Base-by-base conservation (phyloP, 139 green algal genomes). In the Closterium sp. region DNA sequence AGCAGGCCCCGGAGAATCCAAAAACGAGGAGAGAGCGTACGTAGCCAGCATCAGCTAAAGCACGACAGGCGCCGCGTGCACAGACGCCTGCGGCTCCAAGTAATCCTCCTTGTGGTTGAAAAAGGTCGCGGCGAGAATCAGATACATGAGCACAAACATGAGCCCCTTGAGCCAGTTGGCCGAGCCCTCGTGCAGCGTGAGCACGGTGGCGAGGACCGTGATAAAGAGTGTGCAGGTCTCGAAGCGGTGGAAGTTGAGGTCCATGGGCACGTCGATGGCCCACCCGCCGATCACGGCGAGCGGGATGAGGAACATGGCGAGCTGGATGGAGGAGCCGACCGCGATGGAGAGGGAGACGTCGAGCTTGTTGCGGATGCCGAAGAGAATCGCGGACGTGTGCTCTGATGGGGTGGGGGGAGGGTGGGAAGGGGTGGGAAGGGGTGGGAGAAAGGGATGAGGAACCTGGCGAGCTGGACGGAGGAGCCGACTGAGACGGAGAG, bases 211-310 rank as follows among this genome's bases (percentile, higher is more conserved):
- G 84, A 97, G 87, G 32, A 97, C 95, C 85, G 92, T 95, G 34
- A 94, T 86, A 55, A 97, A 97, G 83, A 97, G 92, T 33, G 95
- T 94, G 23, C 92, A 87, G 6, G 96, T 94, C 94, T 97, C 95
- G 93, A 97, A 96, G 84, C 90, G 88, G 84, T 96, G 96, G 93
- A 97, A 96, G 94, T 97, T 96, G n/a, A 97, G 95, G 93, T 97
- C 95, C 43, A 97, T 93, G 1, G 95, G 95, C 90, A 94, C 87
- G 1, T 93, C 96, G 89, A 96, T 93, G 28, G 36, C 88, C 96
- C 96, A 97, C 0, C 94, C 95, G 34, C 96, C 87, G 33, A 97
- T 86, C 1, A 97, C 96, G 87, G 92, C 95, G 76, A 97, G 96
- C 4, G 96, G 96, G 81, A 91, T 33, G n/a, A 91, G 34, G 69